Percentiles rank a stretch among this genome's conserved stretches.
Conservation (phyloP, 345 rosid genomes). For the Eucalyptus decipiens region DNA sequence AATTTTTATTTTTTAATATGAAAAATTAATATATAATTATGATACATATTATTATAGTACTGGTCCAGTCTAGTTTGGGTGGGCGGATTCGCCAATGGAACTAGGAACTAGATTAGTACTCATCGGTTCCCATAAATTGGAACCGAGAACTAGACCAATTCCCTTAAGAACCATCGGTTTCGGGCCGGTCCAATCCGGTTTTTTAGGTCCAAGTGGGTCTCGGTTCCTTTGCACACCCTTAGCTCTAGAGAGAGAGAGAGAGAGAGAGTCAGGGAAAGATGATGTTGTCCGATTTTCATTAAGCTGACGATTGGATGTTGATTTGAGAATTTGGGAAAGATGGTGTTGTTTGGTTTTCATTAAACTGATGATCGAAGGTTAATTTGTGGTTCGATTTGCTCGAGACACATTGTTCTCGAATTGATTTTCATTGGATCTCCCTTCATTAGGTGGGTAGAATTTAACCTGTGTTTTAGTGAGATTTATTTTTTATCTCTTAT, state of each 20-base stretch:
- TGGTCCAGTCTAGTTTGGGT: rapidly evolving
- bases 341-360: not conserved
- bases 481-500: too few relatives aligned
- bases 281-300: too few relatives aligned
- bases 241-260: too few relatives aligned
- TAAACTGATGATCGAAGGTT: too few relatives aligned
- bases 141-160: rapidly evolving
- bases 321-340: not conserved
- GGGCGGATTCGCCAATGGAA: too few relatives aligned
- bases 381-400: too few relatives aligned
- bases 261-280: too few relatives aligned
- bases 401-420: rapidly evolving
- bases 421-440: not conserved
- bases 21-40: too few relatives aligned
- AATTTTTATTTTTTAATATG: too few relatives aligned
- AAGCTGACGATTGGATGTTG: rapidly evolving
- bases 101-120: rapidly evolving
- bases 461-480: rapidly evolving
- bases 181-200: rapidly evolving
- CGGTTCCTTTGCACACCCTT: rapidly evolving
- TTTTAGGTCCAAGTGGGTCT: rapidly evolving
- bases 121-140: too few relatives aligned
- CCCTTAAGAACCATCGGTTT: rapidly evolving
- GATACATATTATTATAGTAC: too few relatives aligned
- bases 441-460: not conserved